phyloP scores from a whole-genome alignment of 345 rosid genomes.

The Populus pruinosa region DNA sequence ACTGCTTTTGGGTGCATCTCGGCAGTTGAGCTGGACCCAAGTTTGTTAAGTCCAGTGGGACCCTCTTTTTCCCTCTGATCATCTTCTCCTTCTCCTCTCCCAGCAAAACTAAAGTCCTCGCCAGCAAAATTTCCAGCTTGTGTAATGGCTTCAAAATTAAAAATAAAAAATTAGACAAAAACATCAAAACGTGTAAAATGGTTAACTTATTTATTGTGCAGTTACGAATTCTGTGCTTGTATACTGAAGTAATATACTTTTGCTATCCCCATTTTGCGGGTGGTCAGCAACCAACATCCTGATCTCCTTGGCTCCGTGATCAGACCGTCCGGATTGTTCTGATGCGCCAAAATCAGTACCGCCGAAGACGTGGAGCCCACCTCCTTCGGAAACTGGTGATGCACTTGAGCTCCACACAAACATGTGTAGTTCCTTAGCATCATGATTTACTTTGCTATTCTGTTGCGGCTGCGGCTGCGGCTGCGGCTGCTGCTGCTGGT shows the following conservation, averaged over 20 bases:
- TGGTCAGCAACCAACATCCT: constrained; percentile 82
- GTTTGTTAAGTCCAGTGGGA: constrained; percentile 40
- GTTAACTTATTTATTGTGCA: not conserved
- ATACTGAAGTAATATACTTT: constrained; percentile 38
- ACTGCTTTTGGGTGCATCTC: constrained; percentile 56
- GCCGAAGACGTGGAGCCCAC: constrained; percentile 66
- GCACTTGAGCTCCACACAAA: constrained; percentile 45
- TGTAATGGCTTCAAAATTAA: constrained; percentile 31
- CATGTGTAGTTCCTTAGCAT: constrained; percentile 54
- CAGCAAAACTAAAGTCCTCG: constrained; percentile 52
- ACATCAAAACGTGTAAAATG: not conserved
- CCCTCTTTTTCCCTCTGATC: constrained; percentile 20
- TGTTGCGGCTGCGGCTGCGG: constrained; percentile 20
- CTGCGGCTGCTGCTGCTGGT: constrained; percentile 29
- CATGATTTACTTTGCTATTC: constrained; percentile 53
- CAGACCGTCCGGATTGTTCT: constrained; percentile 75
- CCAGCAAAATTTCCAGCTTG: constrained; percentile 46
- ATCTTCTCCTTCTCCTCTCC: constrained; percentile 43
- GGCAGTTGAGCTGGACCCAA: constrained; percentile 54
- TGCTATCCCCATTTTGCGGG: constrained; percentile 65
- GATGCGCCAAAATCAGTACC: constrained; percentile 50
- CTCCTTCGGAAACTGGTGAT: constrained; percentile 42
- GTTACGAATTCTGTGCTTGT: not conserved
- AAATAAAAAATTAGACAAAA: not conserved
- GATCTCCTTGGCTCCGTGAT: constrained; percentile 88